Evolutionary conservation across 1,139 yeast species (phyloP).

Genomic region (Saccharomyces pastorianus): DNA sequence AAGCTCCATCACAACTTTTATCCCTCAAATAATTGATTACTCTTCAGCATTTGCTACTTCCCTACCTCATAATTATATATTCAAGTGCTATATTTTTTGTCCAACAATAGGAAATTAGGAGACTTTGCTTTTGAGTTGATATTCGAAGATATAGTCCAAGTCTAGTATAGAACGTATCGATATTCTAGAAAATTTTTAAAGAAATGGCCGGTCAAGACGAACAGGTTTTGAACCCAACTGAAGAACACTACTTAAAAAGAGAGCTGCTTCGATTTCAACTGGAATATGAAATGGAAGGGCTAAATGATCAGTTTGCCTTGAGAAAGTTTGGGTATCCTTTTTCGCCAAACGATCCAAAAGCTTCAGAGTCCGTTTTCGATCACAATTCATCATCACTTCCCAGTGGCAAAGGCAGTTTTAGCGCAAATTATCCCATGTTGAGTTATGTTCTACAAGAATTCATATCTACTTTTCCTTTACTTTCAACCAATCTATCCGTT

Average conservation of each 20-base stretch:
- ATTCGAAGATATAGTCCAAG: no score
- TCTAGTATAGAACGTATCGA: no score
- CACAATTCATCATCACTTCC: background rate
- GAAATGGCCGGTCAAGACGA: background rate
- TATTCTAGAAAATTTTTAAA: no score
- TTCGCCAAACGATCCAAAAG: conserved; percentile 31
- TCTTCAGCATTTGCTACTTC: background rate
- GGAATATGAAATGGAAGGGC: conserved; percentile 48
- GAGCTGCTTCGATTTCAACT: conserved; percentile 60
- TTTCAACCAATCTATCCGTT: conserved; percentile 41
- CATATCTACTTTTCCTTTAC: conserved; percentile 65
- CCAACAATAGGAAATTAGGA: background rate
- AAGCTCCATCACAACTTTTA: background rate
- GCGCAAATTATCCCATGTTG: conserved; percentile 32
- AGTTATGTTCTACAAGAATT: conserved; percentile 57
- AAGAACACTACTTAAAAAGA: conserved; percentile 81
- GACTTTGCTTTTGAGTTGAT: background rate
- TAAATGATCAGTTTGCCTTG: conserved; percentile 54
- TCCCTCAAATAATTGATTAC: background rate
- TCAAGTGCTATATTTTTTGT: background rate
- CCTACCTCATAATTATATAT: background rate
- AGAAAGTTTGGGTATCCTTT: conserved; percentile 72
- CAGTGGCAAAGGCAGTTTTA: background rate
- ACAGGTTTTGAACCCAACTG: conserved; percentile 37
- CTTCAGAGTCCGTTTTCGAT: background rate